Evolutionary conservation across 2,329 filamentous ascomycete genomes (phyloP).

Genomic region (Trichophyton rubrum): DNA sequence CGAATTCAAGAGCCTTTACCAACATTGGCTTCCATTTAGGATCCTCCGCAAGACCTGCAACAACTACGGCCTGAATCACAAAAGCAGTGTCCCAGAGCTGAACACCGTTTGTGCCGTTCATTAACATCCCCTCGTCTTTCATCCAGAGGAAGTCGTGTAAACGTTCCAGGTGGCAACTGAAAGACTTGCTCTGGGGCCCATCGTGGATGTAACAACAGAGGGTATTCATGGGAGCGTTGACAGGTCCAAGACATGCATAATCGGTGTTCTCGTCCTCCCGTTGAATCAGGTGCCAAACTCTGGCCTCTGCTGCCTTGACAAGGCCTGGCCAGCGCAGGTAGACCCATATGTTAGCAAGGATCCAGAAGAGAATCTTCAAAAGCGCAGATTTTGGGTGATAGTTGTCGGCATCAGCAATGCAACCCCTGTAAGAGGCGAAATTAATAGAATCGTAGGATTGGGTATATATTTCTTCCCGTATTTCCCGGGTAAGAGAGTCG

Average conservation of each 20-base stretch:
- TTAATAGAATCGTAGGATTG: conserved; percentile 66
- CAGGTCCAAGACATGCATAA: conserved; percentile 72
- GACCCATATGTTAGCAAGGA: conserved; percentile 69
- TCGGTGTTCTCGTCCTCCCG: conserved; percentile 92
- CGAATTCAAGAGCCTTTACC: conserved; percentile 64
- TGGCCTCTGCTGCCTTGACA: conserved; percentile 60
- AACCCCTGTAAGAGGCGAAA: conserved; percentile 68
- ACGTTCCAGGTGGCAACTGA: conserved; percentile 66
- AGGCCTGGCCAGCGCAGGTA: conserved; percentile 57
- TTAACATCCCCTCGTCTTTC: conserved; percentile 81
- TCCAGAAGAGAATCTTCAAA: conserved; percentile 64
- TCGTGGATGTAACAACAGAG: conserved; percentile 73
- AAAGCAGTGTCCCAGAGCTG: conserved; percentile 96
- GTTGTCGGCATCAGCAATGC: conserved; percentile 67
- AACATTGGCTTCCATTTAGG: conserved; percentile 73
- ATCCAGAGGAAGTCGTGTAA: conserved; percentile 84
- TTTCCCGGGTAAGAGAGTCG: conserved; percentile 56
- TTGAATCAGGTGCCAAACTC: conserved; percentile 69
- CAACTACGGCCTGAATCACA: conserved; percentile 67
- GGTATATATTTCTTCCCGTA: conserved; percentile 72
- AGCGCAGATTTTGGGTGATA: conserved; percentile 87
- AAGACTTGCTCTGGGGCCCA: conserved; percentile 58
- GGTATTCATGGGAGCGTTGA: conserved; percentile 85
- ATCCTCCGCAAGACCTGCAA: conserved; percentile 65
- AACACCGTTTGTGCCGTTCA: conserved; percentile 95